Evolutionary conservation across 2,329 filamentous ascomycete species (phyloP), one percentile per base, ranked within the genome.

Genomic region (Penicillium polonicum): DNA sequence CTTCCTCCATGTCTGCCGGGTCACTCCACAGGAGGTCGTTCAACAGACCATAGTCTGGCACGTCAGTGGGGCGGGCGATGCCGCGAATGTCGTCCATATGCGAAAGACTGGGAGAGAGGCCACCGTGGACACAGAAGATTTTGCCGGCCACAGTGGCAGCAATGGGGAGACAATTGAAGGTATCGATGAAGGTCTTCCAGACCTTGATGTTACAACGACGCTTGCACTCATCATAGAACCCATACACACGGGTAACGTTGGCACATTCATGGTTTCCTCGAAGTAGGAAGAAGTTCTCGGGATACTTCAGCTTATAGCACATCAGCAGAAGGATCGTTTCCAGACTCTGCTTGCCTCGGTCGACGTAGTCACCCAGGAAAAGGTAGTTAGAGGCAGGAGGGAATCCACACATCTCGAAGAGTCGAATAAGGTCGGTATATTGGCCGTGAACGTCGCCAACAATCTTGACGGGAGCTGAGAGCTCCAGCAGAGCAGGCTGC

Each of bases 11-110:
- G 64, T 99, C 94, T 55, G 93, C 94, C 0, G 94, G 94, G 73
- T 99, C 94, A 61, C 92, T 96, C 94, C 94, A 99, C 19, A 99
- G 81, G 29, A 99, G 81, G 72, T 99, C 94, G 72, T 97, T 97
- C 56, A 99, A 81, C 53, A 99, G 79, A 13, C 94, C 94, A 73
- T 97, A 97, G 72, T 99, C 94, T 7, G 94, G 94, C 21, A 99
- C 94, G 71, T 99, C 94, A 1, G 94, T 99, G 12, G 94, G 94
- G 55, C 94, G 87, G 49, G 91, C 91, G 76, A 99, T 97, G 72
- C 95, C 90, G 65, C 94, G 88, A 67, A 99, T 99, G 73, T 99
- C 93, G 69, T 97, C 94, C 94, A 99, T 99, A 70, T 97, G 92
- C 55, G 89, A 88, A 49, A 99, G 82, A 48, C 90, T 92, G 1